Percentiles rank a stretch among this genome's conserved stretches.
phyloP scores from a whole-genome alignment of 2,329 filamentous ascomycete species.

The Pseudopithomyces maydicus region DNA sequence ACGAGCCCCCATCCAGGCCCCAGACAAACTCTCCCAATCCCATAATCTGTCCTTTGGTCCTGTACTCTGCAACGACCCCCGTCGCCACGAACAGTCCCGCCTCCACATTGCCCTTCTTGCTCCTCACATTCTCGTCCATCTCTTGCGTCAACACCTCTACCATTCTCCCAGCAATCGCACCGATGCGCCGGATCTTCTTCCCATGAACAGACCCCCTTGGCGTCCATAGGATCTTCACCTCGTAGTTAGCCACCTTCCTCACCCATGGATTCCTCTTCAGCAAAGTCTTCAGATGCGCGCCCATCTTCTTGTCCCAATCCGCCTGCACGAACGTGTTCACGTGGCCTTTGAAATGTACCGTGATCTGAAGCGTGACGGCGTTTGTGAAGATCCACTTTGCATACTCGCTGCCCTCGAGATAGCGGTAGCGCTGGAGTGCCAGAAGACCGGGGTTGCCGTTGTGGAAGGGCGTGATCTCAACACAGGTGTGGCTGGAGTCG shows the following conservation, averaged over 20 bases:
- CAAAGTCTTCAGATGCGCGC: constrained; percentile 26
- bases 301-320: constrained; percentile 36
- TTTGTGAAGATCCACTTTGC: constrained; percentile 24
- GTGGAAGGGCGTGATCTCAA: constrained; percentile 30
- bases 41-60: constrained; percentile 12
- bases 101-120: constrained; percentile 18
- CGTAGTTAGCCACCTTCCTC: constrained; percentile 23
- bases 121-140: constrained; percentile 18
- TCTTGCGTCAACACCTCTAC: constrained; percentile 18
- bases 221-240: constrained; percentile 33
- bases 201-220: constrained; percentile 18
- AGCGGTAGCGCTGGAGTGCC: constrained; percentile 19
- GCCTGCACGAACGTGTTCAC: constrained; percentile 29
- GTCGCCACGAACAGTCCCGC: constrained; percentile 20
- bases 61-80: constrained; percentile 14
- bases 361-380: constrained; percentile 24
- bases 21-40: constrained; percentile 21
- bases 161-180: constrained; percentile 25
- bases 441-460: constrained; percentile 27
- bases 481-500: constrained; percentile 28
- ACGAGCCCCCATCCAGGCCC: neutral
- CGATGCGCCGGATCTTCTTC: constrained; percentile 20
- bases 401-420: constrained; percentile 36
- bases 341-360: constrained; percentile 31
- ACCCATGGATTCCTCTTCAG: constrained; percentile 31